Conservation (phyloP, 164 flowering plant species). For the Cinnamomum chago region DNA sequence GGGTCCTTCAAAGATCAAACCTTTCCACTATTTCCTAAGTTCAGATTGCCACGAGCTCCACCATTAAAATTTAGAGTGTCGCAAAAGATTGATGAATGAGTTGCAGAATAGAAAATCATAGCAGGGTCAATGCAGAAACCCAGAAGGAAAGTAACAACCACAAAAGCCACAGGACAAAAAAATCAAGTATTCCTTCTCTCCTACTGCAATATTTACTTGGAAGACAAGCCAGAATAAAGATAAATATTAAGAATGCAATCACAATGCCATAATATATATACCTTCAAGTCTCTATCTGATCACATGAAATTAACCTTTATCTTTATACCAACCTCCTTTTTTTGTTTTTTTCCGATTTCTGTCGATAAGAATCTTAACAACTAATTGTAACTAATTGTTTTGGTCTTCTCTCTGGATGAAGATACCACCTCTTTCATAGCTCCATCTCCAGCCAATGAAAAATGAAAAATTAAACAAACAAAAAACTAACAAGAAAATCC, state of each 20-base stretch:
- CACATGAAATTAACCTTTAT: neutral
- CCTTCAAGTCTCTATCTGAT: neutral
- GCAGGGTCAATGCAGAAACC: neutral
- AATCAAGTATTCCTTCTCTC: neutral
- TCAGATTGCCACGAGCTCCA: neutral
- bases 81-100: neutral
- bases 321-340: neutral
- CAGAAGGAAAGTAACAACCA: neutral
- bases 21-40: neutral
- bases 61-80: neutral
- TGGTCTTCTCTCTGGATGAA: neutral
- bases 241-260: neutral
- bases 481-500: neutral
- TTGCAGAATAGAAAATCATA: neutral
- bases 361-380: neutral
- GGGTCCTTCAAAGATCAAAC: neutral
- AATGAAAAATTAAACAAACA: too few species aligned
- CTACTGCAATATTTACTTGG: neutral
- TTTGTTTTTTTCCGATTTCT: neutral
- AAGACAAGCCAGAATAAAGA: constrained; percentile 1
- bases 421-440: neutral
- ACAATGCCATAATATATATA: neutral
- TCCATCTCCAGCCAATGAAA: neutral
- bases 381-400: too few species aligned
- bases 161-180: neutral